Evolutionary conservation across 352 stramenopile genomes (phyloP), one percentile per base, ranked within the genome.

Genomic region (Globisporangium irregulare): DNA sequence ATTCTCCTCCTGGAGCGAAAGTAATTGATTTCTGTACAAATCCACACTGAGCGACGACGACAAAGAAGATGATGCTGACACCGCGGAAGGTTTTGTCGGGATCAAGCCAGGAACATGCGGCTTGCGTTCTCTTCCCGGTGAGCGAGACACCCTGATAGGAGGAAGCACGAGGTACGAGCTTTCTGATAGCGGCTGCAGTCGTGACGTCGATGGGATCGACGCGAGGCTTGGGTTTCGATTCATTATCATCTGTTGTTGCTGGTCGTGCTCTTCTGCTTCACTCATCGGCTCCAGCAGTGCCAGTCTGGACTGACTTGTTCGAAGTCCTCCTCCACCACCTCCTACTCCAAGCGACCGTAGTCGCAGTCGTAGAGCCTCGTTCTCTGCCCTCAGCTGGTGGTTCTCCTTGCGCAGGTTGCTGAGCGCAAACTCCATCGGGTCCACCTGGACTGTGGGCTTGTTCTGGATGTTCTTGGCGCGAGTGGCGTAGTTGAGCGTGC

Each of bases 381-480:
- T 91, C 63, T 92, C 84, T 3, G 72, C 64, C 4, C 72, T 69
- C 10, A 94, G 67, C 25, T 68, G 50, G 48, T 88, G 77, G 50
- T 92, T 93, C 72, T 94, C 83, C 55, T 87, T 79, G 3, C 82
- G 77, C 41, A 94, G 59, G 24, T 73, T 85, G 59, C 73, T 84
- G 15, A 95, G 73, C 41, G 82, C 76, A 24, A 82, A 76, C 60
- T 88, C 81, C 46, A 80, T 80, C 8, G 85, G 80, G 18, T 93
- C 84, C 34, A 90, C 82, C 57, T 93, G 80, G 9, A 94, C 72
- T 1, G 73, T 84, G 6, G 89, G 87, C 63, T 90, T 86, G 71
- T 96, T 96, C 62, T 86, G 75, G 25, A 97, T 96, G 67, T 92
- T 93, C 69, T 94, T 93, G 25, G 87, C 89, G 8, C 85, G 79